A percentile compares a stretch with the other conserved stretches of the same genome.
phyloP scores from a whole-genome alignment of 805 yeast species.

The Starmerella apis region DNA sequence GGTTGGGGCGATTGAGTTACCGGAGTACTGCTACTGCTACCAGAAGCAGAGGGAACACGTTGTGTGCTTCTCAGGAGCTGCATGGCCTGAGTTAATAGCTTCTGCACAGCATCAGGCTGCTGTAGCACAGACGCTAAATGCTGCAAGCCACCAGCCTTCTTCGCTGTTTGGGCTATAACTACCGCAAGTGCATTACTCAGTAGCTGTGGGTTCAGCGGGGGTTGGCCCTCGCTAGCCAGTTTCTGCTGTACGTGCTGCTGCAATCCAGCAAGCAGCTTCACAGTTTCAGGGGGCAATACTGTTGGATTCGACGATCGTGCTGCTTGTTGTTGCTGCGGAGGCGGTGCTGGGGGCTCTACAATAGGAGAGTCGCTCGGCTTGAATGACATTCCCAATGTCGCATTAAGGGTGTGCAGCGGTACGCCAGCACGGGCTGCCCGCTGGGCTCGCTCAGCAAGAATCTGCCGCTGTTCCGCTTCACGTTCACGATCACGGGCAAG shows the following conservation, averaged over 20 bases:
- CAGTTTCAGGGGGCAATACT: constrained; percentile 45
- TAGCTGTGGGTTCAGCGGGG: constrained; percentile 63
- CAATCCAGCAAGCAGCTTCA: constrained; percentile 65
- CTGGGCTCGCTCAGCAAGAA: constrained; percentile 21
- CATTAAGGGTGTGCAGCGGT: constrained; percentile 18
- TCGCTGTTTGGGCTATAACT: constrained; percentile 85
- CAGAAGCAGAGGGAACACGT: constrained; percentile 22
- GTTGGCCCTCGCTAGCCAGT: constrained; percentile 65
- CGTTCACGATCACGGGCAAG: constrained; percentile 25
- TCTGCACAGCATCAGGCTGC: constrained; percentile 23
- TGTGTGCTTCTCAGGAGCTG: constrained; percentile 22
- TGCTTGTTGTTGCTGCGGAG: neutral
- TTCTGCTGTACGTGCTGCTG: constrained; percentile 78
- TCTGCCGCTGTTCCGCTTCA: constrained; percentile 21
- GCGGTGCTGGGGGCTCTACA: neutral
- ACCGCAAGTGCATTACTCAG: constrained; percentile 86
- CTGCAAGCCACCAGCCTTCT: constrained; percentile 38
- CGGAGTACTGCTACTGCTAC: constrained; percentile 7
- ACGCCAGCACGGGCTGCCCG: constrained; percentile 23
- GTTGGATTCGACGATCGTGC: constrained; percentile 10
- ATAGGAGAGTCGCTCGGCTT: neutral
- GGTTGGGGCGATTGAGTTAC: constrained; percentile 7
- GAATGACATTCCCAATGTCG: constrained; percentile 11
- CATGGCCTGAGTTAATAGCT: constrained; percentile 20
- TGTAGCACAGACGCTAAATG: constrained; percentile 21